Evolutionary conservation across 1,284 basidiomycete genomes (phyloP).

Genomic region (Boletus mariae): DNA sequence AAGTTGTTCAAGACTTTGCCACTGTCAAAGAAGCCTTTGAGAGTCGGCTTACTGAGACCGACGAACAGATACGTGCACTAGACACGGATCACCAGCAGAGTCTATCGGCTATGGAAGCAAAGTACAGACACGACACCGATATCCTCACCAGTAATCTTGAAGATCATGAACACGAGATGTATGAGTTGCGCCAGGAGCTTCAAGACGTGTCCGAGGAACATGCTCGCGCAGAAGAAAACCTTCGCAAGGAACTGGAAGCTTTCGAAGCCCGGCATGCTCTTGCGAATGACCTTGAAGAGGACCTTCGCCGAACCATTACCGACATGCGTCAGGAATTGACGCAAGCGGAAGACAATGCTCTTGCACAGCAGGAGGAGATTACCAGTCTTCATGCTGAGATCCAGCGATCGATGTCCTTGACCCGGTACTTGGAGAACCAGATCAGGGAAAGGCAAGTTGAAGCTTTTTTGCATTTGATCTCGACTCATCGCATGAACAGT

Average conservation of each 20-base stretch:
- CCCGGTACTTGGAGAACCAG: constrained; percentile 59
- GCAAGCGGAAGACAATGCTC: constrained; percentile 24
- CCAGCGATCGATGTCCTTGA: constrained; percentile 56
- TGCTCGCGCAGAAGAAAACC: constrained; percentile 14
- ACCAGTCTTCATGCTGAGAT: constrained; percentile 60
- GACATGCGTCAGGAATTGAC: constrained; percentile 19
- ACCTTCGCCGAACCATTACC: constrained; percentile 21
- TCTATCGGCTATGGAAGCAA: constrained; percentile 20
- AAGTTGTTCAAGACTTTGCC: constrained; percentile 21
- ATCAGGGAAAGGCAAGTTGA: constrained; percentile 51
- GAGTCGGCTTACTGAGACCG: constrained; percentile 16
- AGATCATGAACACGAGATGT: constrained; percentile 25
- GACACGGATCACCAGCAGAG: constrained; percentile 17
- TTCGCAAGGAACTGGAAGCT: constrained; percentile 24
- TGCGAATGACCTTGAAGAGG: constrained; percentile 19
- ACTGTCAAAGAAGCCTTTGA: constrained; percentile 22
- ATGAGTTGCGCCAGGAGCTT: constrained; percentile 31
- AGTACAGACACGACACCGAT: constrained; percentile 17
- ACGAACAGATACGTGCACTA: constrained; percentile 24
- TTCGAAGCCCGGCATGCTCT: constrained; percentile 11
- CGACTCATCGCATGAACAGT: constrained; percentile 35
- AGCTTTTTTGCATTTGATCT: not conserved
- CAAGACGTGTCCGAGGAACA: constrained; percentile 37
- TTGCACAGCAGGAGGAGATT: constrained; percentile 42
- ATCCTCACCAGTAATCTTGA: constrained; percentile 22